Evolutionary conservation across 257 asterid genomes (phyloP), one percentile per base, ranked within the genome.

Genomic region (Rehmannia glutinosa): DNA sequence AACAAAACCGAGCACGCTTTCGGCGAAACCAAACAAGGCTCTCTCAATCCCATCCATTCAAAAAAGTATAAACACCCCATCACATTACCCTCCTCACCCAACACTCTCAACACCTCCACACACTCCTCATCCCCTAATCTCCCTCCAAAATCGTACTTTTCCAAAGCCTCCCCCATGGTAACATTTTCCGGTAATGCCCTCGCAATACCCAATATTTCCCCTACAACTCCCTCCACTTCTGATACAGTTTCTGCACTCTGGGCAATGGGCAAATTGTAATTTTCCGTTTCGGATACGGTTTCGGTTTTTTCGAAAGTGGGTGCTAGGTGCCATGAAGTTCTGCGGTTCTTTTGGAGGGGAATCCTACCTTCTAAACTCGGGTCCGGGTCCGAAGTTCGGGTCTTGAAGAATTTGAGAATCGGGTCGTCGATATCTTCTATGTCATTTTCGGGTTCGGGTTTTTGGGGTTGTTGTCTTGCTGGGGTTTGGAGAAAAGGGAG

Each of bases 1-100:
- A 91, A 94, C 77, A 91, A 33, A 78, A 87, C 72, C 0, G 92
- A 79, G 74, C 86, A 91, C 1, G 91, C 82, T 73, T 84, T 77
- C 1, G 97, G 96, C 10, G 96, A 74, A 21, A 88, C 88, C 84
- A 91, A 68, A 63, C 81, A 76, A 39, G 85, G 92, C 77, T 88
- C 97, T 13, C 69, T 85, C 83, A 82, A 67, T 19, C 97, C 85
- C 95, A 91, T 91, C 99, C 99, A 94, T 74, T 94, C 97, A 21
- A 83, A 91, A 42, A 94, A 88, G 56, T 94, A 84, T 91, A 91
- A 59, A 78, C 97, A 85, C 10, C 67, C 65, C 74, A 76, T 81
- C 50, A 73, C 77, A 75, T 81, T 76, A 19, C 87, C 92, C 62
- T 85, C 86, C 46, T 80, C 84, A 10, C 83, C 92, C 81, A 93